Evolutionary conservation across 2,329 filamentous ascomycete genomes (phyloP), one percentile per base, ranked within the genome.

Genomic region (Tolypocladium endophyticum): DNA sequence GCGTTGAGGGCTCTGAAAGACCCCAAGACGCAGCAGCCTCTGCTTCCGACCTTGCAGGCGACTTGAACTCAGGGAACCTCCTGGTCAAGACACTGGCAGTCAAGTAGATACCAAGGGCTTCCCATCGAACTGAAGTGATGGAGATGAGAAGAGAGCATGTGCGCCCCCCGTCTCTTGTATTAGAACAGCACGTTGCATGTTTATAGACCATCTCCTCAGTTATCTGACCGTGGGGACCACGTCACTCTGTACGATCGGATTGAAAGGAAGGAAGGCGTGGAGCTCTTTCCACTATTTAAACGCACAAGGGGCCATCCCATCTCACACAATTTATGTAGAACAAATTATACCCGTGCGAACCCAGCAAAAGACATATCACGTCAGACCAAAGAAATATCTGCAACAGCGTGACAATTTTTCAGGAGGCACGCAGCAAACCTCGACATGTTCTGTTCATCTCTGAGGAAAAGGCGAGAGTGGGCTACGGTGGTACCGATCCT

Each of bases 1-100:
- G 79, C 80, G 18, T 66, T 85, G 58, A 74, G 78, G 63, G 72
- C 71, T 6, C 72, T 81, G 63, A 79, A 77, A 64, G 81, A 85
- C 53, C 80, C 81, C 28, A 84, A 81, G 71, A 83, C 81, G 43
- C 83, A 84, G 63, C 73, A 77, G 66, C 81, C 82, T 2, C 65
- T 85, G 53, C 66, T 84, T 30, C 76, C 79, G 35, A 71, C 67
- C 23, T 59, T 73, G 56, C 72, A 73, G 43, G 60, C 63, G 28
- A 57, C 52, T 16, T 33, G 54, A 58, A 36, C 8, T 39, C 50
- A 35, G 30, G 23, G 5, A 4, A 6, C 3, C 4, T n/a, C 11
- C n/a, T 23, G 14, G 20, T 23, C 11, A 23, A 54, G 20, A 36
- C 30, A n/a, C 16, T 0, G 28, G 16, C 28, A 30, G 16, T 18